Evolutionary conservation across 2,329 filamentous ascomycete species (phyloP).

Genomic region (Alternaria sp.): DNA sequence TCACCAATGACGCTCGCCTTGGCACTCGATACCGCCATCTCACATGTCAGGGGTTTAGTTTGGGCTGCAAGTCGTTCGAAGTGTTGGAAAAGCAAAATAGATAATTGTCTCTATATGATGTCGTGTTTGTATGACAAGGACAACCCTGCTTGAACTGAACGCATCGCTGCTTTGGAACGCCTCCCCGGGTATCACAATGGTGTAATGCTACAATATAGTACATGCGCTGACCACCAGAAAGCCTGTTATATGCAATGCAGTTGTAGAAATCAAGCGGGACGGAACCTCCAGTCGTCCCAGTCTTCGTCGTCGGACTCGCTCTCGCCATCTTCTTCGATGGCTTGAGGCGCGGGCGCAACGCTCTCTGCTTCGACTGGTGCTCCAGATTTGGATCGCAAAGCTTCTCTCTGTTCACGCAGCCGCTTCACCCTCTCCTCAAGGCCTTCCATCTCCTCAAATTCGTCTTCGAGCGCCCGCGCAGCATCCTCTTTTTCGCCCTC

Average conservation of each 20-base stretch:
- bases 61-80: neutral
- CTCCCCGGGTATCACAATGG: constrained; percentile 28
- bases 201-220: constrained; percentile 30
- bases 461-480: constrained; percentile 52
- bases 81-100: neutral
- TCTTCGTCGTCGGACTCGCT: constrained; percentile 49
- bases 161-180: constrained; percentile 18
- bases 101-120: neutral
- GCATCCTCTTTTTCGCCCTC: constrained; percentile 59
- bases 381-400: constrained; percentile 40
- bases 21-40: constrained; percentile 7
- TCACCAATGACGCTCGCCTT: constrained; percentile 22
- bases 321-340: constrained; percentile 33
- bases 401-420: constrained; percentile 55
- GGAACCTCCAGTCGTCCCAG: constrained; percentile 49
- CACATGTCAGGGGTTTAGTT: neutral
- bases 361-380: constrained; percentile 14
- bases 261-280: constrained; percentile 32
- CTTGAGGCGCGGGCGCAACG: constrained; percentile 8
- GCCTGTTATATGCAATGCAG: constrained; percentile 17
- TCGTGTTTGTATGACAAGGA: neutral
- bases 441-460: constrained; percentile 59
- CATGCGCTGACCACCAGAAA: constrained; percentile 13
- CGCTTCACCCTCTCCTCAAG: constrained; percentile 54
- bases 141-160: neutral